A percentile compares a stretch with the other conserved stretches of the same genome.
Conservation (phyloP, 164 flowering plant species). For the Dillenia turbinata region DNA sequence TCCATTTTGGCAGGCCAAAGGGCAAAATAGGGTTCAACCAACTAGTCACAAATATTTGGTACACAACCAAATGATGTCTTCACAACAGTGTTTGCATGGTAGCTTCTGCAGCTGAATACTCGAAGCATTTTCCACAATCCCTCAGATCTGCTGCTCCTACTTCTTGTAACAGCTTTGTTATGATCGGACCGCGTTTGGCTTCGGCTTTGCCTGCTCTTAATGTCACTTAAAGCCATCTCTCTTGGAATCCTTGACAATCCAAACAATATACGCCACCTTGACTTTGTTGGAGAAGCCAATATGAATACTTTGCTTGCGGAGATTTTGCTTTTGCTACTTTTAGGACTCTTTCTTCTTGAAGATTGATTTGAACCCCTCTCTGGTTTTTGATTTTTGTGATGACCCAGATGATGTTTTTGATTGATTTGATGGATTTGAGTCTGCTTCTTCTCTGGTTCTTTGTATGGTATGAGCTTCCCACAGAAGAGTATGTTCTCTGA, state of each 20-base stretch:
- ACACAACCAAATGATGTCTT: constrained; percentile 8
- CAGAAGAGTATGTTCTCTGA: constrained; percentile 34
- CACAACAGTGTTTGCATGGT: constrained; percentile 1
- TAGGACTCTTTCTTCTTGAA: no score
- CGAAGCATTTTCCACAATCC: no score
- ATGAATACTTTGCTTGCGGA: constrained; percentile 3
- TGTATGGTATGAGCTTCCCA: constrained; percentile 36
- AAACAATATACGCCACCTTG: constrained; percentile 22
- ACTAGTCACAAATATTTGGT: no score
- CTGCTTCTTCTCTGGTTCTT: background rate
- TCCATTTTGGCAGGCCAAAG: no score
- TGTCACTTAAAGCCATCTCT: constrained; percentile 29
- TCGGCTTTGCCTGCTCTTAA: constrained; percentile 33
- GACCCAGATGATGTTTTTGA: no score
- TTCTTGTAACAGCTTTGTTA: no score
- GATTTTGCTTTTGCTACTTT: background rate
- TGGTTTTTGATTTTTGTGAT: no score
- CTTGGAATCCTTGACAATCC: constrained; percentile 24
- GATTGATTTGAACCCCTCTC: no score
- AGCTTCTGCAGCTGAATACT: constrained; percentile 13
- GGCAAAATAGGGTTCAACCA: no score
- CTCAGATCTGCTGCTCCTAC: no score
- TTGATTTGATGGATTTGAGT: no score
- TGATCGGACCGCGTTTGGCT: no score
- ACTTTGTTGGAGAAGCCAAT: constrained; percentile 13